Conservation (phyloP, 1,284 basidiomycete species). For the Naganishia albida region DNA sequence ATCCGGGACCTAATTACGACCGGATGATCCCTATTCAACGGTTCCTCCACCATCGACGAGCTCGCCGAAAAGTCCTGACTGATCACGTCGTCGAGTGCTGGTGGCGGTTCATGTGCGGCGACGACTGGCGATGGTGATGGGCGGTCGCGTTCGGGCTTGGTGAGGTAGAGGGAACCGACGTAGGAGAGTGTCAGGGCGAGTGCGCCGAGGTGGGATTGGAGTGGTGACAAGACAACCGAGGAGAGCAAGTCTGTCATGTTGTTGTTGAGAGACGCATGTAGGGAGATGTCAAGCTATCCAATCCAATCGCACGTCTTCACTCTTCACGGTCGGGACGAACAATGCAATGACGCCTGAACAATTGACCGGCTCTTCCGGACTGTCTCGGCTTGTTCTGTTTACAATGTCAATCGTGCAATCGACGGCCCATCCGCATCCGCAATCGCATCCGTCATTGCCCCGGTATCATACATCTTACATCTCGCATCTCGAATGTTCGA, state of each 20-base stretch:
- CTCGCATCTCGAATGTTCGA: too few species aligned
- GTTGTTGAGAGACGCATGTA: not conserved
- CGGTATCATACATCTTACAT: too few species aligned
- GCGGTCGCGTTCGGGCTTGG: slow-evolving; percentile 36
- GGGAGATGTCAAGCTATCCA: not conserved
- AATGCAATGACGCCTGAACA: too few species aligned
- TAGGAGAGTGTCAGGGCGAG: slow-evolving; percentile 54
- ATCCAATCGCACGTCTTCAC: not conserved
- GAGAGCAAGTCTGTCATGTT: not conserved
- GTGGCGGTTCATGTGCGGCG: slow-evolving; percentile 28
- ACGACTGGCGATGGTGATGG: slow-evolving; percentile 29
- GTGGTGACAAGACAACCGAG: slow-evolving; percentile 7
- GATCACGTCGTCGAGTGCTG: slow-evolving; percentile 31
- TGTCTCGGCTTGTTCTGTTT: too few species aligned
- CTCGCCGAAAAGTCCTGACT: slow-evolving; percentile 11
- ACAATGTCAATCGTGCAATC: too few species aligned
- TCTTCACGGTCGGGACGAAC: not conserved
- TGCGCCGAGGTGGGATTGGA: slow-evolving; percentile 42
- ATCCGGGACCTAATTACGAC: slow-evolving; percentile 49
- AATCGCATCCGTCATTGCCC: too few species aligned
- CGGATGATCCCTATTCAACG: slow-evolving; percentile 51
- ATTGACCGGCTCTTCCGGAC: too few species aligned
- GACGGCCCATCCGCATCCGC: too few species aligned
- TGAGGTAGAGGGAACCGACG: slow-evolving; percentile 57
- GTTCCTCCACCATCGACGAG: slow-evolving; percentile 27